These are phyloP conservation scores for Apium graveolens DNA, from an alignment of 129 eudicot genomes.

Conservation along the genomic window DNA sequence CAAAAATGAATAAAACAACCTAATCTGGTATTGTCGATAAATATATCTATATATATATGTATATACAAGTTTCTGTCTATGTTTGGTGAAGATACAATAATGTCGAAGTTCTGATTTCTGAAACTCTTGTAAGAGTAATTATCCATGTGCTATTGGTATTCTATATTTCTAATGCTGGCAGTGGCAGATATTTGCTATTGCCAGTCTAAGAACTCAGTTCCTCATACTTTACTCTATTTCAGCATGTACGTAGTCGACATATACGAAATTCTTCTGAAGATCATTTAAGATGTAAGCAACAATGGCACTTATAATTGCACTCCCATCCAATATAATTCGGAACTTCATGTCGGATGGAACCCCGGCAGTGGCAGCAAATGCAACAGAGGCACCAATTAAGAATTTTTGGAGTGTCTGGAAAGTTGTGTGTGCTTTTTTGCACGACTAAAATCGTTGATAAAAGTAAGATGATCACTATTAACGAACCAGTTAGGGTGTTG, in stretches of 20 bases:
- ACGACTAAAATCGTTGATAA: not conserved
- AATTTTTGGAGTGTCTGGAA: constrained; percentile 69
- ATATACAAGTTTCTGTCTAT: not conserved
- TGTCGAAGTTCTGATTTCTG: not conserved
- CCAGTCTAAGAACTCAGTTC: no score
- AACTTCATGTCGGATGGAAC: constrained; percentile 53
- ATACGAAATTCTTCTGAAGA: constrained; percentile 72
- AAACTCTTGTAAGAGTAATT: no score
- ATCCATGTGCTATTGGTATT: no score
- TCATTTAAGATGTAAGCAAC: constrained; percentile 51
- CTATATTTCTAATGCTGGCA: not conserved
- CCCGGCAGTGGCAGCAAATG: constrained; percentile 57
- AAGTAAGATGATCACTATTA: not conserved
- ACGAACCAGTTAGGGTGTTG: not conserved
- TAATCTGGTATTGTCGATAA: no score
- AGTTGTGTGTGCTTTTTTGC: constrained; percentile 46
- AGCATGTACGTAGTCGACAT: constrained; percentile 80
- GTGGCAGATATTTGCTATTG: no score
- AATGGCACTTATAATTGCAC: constrained; percentile 55
- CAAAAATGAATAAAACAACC: no score
- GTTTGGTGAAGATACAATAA: not conserved
- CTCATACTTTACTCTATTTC: constrained; percentile 51
- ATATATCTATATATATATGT: no score
- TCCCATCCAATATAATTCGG: constrained; percentile 39
- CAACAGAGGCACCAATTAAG: constrained; percentile 48